Evolutionary conservation across 805 yeast genomes (phyloP), one percentile per base, ranked within the genome.

Genomic region (Metschnikowia borealis): DNA sequence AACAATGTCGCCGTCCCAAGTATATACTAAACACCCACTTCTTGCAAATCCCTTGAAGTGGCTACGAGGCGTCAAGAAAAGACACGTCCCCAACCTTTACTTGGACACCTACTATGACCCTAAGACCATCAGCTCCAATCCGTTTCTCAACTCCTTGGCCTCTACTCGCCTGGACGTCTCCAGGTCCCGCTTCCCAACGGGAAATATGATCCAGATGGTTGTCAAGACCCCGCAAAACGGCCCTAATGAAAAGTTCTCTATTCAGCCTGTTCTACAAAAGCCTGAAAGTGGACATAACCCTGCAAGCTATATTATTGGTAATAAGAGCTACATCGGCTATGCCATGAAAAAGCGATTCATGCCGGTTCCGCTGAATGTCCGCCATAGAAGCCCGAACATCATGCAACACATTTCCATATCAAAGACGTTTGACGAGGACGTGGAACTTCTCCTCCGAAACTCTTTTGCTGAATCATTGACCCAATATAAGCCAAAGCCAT

Each of bases 41-140:
- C 50, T 70, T 38, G 53, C 51, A 14, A 67, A 66, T 50, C 74
- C 74, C 0, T 51, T 56, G 26, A 62, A 63, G 39, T 65, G 67
- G 63, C 57, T 68, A 6, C 50, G 54, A 10, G 52, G 52, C 17
- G 55, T 54, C 10, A 53, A 52, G 20, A 60, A 55, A 6, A 62
- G 62, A 46, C 60, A 55, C 23, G 67, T 64, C 14, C 46, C 59
- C 1, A 51, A 60, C 6, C 47, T 60, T 5, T 67, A 66, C 50
- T 46, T 43, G 8, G 17, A 34, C 4, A 53, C 38, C 3, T 62
- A 43, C 45, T 67, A 65, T 46, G 54, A 61, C 34, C 23, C 62
- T 2, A 35, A 44, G 5, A 33, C 56, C 2, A 41, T 68, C 2
- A 37, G 50, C 3, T 32, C 48, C 5, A 68, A 71, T 46, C 73